Evolutionary conservation across 257 asterid species (phyloP).

Genomic region (Lantana camara): DNA sequence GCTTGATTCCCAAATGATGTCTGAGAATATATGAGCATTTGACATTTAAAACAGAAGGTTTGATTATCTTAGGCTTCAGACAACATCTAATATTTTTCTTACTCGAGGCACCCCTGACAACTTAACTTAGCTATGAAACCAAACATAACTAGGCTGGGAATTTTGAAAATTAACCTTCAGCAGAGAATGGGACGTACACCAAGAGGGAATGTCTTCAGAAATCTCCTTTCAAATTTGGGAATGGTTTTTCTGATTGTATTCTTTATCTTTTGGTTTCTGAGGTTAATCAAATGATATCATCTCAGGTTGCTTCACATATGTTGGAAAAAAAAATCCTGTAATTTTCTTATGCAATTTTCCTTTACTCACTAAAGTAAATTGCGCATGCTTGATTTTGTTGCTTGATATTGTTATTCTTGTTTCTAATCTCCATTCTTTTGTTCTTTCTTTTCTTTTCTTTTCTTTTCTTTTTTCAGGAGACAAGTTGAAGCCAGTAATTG

Average conservation of each 20-base stretch:
- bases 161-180: slow-evolving; percentile 10
- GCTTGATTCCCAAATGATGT: slow-evolving; percentile 8
- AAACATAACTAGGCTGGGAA: not conserved
- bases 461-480: slow-evolving; percentile 53
- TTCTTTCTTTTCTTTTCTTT: too few species aligned
- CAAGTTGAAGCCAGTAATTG: slow-evolving; percentile 67
- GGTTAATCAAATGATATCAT: slow-evolving; percentile 11
- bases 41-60: not conserved
- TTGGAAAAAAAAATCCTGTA: too few species aligned
- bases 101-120: not conserved
- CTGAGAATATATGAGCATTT: not conserved
- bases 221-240: not conserved
- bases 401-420: slow-evolving; percentile 15
- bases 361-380: not conserved
- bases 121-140: not conserved
- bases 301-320: not conserved
- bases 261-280: slow-evolving; percentile 7
- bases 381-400: slow-evolving; percentile 3
- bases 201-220: slow-evolving; percentile 1
- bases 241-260: too few species aligned
- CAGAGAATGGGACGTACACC: too few species aligned
- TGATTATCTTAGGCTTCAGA: slow-evolving; percentile 1
- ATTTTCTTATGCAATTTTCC: too few species aligned
- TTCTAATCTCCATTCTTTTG: slow-evolving; percentile 23
- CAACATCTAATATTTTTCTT: slow-evolving; percentile 17